Evolutionary conservation across 306 rosid species (phyloP).

Genomic region (Cicer chorassanicum): DNA sequence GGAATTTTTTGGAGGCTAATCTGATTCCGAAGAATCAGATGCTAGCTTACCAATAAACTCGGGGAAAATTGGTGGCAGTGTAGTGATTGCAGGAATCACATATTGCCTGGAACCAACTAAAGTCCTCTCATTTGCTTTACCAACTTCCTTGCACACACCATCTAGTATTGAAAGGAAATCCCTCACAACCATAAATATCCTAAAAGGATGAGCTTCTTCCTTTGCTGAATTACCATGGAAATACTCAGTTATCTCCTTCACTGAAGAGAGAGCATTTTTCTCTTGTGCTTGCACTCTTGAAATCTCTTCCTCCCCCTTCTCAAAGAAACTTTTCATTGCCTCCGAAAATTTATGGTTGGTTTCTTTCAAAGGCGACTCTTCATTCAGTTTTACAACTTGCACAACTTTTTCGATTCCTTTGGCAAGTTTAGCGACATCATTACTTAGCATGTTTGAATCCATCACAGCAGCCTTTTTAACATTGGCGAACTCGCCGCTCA

Average conservation of each 20-base stretch:
- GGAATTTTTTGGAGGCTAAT: conserved; percentile 21
- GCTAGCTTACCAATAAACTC: conserved; percentile 54
- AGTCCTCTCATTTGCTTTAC: conserved; percentile 77
- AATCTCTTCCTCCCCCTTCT: conserved; percentile 71
- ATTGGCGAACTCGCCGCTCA: conserved; percentile 80
- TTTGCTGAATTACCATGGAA: conserved; percentile 84
- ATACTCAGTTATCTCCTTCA: conserved; percentile 82
- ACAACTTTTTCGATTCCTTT: conserved; percentile 65
- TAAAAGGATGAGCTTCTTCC: conserved; percentile 89
- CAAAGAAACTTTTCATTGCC: conserved; percentile 69
- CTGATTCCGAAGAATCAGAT: conserved; percentile 57
- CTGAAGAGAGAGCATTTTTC: conserved; percentile 59
- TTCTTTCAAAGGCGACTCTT: conserved; percentile 57
- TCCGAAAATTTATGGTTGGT: conserved; percentile 60
- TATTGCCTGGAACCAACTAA: conserved; percentile 66
- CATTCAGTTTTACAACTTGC: conserved; percentile 63
- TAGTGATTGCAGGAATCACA: conserved; percentile 50
- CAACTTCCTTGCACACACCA: conserved; percentile 84
- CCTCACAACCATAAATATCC: conserved; percentile 79
- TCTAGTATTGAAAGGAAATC: conserved; percentile 81
- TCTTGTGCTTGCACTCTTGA: conserved; percentile 62
- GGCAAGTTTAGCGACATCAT: conserved; percentile 72
- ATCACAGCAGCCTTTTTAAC: conserved; percentile 87
- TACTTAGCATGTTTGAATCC: conserved; percentile 76
- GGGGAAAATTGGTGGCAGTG: conserved; percentile 52